These are phyloP conservation scores for Fusarium multiceps DNA, from an alignment of 2,329 filamentous ascomycete species.

Conservation along the genomic window DNA sequence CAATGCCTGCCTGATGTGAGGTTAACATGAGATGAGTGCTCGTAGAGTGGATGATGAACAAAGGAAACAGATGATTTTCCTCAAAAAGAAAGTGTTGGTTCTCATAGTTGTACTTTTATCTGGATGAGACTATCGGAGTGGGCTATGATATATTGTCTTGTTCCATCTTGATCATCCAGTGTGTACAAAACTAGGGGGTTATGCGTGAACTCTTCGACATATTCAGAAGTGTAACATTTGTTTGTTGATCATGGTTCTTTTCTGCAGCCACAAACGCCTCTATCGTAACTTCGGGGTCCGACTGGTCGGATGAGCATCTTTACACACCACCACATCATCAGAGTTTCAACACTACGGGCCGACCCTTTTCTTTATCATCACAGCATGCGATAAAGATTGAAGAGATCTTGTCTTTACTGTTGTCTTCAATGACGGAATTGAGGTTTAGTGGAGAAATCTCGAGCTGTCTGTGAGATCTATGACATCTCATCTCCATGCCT, in stretches of 20 bases:
- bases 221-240: neutral
- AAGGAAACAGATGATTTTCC: neutral
- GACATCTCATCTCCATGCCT: neutral
- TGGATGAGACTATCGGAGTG: neutral
- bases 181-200: neutral
- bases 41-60: neutral
- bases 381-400: conserved; percentile 13
- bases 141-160: neutral
- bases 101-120: neutral
- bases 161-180: neutral
- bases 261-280: neutral
- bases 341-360: conserved; percentile 38
- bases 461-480: neutral
- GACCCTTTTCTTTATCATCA: conserved; percentile 31
- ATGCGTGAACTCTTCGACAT: neutral
- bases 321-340: conserved; percentile 12
- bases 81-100: neutral
- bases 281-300: neutral
- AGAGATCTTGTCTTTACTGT: neutral
- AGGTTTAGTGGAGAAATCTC: neutral
- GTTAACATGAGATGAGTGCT: neutral
- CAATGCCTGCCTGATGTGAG: neutral
- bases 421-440: neutral
- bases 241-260: neutral
- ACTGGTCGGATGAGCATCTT: neutral